Evolutionary conservation across 75 land plant genomes (phyloP), one percentile per base, ranked within the genome.

Genomic region (Adiantum capillusveneris): DNA sequence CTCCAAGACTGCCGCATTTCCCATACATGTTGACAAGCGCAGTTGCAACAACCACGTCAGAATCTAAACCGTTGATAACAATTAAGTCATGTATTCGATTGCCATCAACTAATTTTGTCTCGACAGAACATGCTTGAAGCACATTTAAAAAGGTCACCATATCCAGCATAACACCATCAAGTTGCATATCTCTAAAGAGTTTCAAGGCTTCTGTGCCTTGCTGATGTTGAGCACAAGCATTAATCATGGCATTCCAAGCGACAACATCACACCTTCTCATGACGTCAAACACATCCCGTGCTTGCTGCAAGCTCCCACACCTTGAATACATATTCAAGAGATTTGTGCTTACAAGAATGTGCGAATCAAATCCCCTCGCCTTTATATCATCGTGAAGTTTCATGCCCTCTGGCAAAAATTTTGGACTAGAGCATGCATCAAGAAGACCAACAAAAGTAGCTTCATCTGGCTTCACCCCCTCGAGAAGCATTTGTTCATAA

Each of bases 91-190:
- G 57, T 17, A 55, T 28, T n/a, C 3, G 27, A 16, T 26, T 55
- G 27, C 57, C 27, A 18, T 26, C 25, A 9, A 24, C 7, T 5
- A 26, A 16, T 28, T 27, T 3, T 26, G 27, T 3, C 2, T 17
- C 18, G 3, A 6, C 25, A 3, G 79, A 58, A 43, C 76, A 76
- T 53, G 79, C 84, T 66, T 73, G 76, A 36, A 81, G 65, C 6
- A 34, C 73, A 63, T 58, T 69, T 14, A 73, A 17, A 60, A 76
- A 72, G 25, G 80, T 63, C 0, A 73, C 70, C 31, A 49, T 29
- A 44, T 69, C 55, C 63, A 69, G 74, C 30, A 61, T 60, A 1
- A 58, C 62, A 53, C 46, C 2, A 17, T 52, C 64, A 2, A 48
- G 5, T 14, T 69, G 67, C 83, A 71, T 67, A 28, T 51, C 2